These are phyloP conservation scores for Pichia sp. DNA, from an alignment of 1,139 yeast species.

Conservation along the genomic window DNA sequence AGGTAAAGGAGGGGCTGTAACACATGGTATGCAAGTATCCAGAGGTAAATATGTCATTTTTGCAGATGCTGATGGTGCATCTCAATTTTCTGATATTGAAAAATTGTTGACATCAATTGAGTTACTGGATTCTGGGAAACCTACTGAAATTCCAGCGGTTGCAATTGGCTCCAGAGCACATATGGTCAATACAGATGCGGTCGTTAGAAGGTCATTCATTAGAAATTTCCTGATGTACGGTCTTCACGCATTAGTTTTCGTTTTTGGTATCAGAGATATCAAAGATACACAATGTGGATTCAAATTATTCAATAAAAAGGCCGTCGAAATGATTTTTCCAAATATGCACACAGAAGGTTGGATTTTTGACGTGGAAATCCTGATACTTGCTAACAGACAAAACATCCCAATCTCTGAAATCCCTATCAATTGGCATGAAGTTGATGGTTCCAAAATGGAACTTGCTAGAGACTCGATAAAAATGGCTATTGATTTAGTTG, in stretches of 20 bases:
- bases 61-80: slow-evolving; percentile 98
- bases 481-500: slow-evolving; percentile 95
- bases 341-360: slow-evolving; percentile 95
- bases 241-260: slow-evolving; percentile 72
- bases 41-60: slow-evolving; percentile 71
- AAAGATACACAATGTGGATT: slow-evolving; percentile 97
- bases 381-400: slow-evolving; percentile 72
- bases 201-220: slow-evolving; percentile 80
- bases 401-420: slow-evolving; percentile 61
- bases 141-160: slow-evolving; percentile 37
- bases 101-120: slow-evolving; percentile 42
- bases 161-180: slow-evolving; percentile 95
- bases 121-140: slow-evolving; percentile 22
- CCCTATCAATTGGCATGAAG: slow-evolving; percentile 95
- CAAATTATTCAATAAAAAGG: slow-evolving; percentile 71
- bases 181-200: slow-evolving; percentile 94
- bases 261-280: slow-evolving; percentile 82
- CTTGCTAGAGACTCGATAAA: slow-evolving; percentile 82
- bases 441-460: slow-evolving; percentile 89
- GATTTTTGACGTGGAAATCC: slow-evolving; percentile 94
- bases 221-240: slow-evolving; percentile 93
- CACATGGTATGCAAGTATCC: slow-evolving; percentile 78
- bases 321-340: slow-evolving; percentile 66
- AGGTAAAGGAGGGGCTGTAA: slow-evolving; percentile 98
- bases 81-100: slow-evolving; percentile 62